Evolutionary conservation across 2,329 filamentous ascomycete genomes (phyloP).

Genomic region (Claviceps arundinis): DNA sequence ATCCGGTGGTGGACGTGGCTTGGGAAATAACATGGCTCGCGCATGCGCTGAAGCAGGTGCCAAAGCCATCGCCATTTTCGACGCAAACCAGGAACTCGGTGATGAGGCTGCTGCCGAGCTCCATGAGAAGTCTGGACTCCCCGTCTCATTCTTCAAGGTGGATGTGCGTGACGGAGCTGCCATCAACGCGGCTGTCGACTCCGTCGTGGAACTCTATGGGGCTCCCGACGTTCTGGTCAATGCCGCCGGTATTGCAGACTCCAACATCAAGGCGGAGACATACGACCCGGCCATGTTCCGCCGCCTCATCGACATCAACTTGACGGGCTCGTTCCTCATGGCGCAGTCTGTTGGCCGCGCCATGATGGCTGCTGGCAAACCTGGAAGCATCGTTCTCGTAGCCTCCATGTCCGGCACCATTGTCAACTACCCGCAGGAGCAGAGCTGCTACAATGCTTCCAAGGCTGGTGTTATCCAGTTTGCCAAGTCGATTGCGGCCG

Average conservation of each 20-base stretch:
- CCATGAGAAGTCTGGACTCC: conserved; percentile 57
- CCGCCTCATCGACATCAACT: conserved; percentile 68
- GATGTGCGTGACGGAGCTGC: conserved; percentile 60
- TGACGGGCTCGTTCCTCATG: conserved; percentile 67
- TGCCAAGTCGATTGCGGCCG: conserved; percentile 66
- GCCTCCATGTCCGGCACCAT: conserved; percentile 73
- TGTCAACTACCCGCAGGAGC: conserved; percentile 78
- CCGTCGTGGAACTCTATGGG: conserved; percentile 53
- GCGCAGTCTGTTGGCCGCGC: conserved; percentile 56
- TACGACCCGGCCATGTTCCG: conserved; percentile 69
- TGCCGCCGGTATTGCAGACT: conserved; percentile 68
- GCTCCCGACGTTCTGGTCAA: conserved; percentile 65
- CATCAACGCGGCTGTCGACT: conserved; percentile 55
- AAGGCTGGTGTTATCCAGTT: conserved; percentile 71
- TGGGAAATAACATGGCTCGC: conserved; percentile 69
- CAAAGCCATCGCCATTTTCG: conserved; percentile 61
- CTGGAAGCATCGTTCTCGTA: conserved; percentile 62
- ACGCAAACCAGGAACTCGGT: conserved; percentile 63
- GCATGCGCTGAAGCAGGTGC: conserved; percentile 65
- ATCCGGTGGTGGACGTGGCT: conserved; percentile 62
- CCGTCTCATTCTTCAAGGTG: conserved; percentile 65
- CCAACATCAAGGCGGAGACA: conserved; percentile 69
- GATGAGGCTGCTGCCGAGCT: conserved; percentile 57
- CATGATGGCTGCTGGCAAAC: conserved; percentile 61
- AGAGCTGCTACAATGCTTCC: conserved; percentile 72